These are phyloP conservation scores for Trichomonas vaginalis DNA, from an alignment of 208 protist species.

Conservation along the genomic window DNA sequence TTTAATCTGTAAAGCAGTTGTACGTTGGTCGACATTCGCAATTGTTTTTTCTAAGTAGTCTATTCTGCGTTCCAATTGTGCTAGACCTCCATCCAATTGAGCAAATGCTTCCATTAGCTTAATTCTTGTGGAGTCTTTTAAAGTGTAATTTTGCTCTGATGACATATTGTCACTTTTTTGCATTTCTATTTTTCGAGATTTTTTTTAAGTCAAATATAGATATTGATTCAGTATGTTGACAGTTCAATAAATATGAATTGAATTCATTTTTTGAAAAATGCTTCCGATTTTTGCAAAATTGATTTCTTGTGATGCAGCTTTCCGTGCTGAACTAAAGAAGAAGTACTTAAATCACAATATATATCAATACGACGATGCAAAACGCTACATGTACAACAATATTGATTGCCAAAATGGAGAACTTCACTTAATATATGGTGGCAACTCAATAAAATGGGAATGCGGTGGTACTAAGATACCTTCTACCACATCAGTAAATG, in stretches of 20 bases:
- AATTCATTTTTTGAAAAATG: too few relatives aligned
- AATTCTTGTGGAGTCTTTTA: neutral
- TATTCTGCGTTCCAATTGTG: neutral
- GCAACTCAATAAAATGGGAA: neutral
- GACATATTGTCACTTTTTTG: neutral
- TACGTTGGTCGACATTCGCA: neutral
- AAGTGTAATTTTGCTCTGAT: neutral
- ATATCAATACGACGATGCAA: neutral
- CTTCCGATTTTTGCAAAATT: too few relatives aligned
- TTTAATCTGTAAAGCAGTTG: neutral
- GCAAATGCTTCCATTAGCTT: neutral
- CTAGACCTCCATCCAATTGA: neutral
- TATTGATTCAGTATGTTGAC: too few relatives aligned
- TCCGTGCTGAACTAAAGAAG: neutral
- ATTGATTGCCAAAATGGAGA: neutral
- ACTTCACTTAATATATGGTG: neutral
- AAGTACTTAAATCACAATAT: neutral
- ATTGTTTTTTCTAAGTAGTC: neutral
- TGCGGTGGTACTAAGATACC: neutral
- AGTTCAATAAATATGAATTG: too few relatives aligned
- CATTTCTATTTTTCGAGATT: too few relatives aligned
- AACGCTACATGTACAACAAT: neutral
- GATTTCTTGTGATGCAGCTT: neutral
- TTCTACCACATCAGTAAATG: neutral
- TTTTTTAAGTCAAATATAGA: too few relatives aligned